Evolutionary conservation across 2,329 filamentous ascomycete genomes (phyloP), one percentile per base, ranked within the genome.

Genomic region (Talaromyces sp.): DNA sequence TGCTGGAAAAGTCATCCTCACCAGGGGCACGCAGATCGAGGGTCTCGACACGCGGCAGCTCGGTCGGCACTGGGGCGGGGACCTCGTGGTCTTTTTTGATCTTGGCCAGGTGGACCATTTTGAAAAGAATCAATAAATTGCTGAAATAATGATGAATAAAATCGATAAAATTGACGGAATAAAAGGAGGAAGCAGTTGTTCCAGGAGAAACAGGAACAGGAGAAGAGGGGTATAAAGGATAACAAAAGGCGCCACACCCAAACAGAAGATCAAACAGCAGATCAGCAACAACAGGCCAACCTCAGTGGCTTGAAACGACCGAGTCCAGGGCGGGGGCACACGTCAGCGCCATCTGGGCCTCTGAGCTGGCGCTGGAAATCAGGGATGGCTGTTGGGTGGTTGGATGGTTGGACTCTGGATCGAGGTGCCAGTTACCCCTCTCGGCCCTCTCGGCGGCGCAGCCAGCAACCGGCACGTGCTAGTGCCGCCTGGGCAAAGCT

Each of bases 1-100:
- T 92, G 46, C 89, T 87, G 58, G 87, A 89, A 78, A 87, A 75
- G 43, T 75, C 76, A 72, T 82, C 77, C 62, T 78, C 68, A 43
- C 77, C 72, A 19, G 73, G 68, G 46, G 75, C 69, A 32, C 77
- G 75, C 57, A 85, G 70, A 9, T 75, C 68, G 61, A 84, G 67
- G 29, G 79, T 78, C 27, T 81, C 74, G 57, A 85, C 66, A 26
- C 76, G 76, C 1, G 52, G 58, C 14, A 62, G 51, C 14, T 78
- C 75, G 32, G 77, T 58, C 6, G 62, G 66, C 38, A 75, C 63
- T 46, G 71, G 65, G 31, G 69, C 66, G n/a, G 73, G 56, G 61
- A 78, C 67, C 59, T 79, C 66, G 19, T 68, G 63, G 59, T 77
- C 70, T 31, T 70, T 72, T 59, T 72, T 71, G 57, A 79, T 72